phyloP scores from a whole-genome alignment of 2,329 filamentous ascomycete genomes.

The Mycogone perniciosa region DNA sequence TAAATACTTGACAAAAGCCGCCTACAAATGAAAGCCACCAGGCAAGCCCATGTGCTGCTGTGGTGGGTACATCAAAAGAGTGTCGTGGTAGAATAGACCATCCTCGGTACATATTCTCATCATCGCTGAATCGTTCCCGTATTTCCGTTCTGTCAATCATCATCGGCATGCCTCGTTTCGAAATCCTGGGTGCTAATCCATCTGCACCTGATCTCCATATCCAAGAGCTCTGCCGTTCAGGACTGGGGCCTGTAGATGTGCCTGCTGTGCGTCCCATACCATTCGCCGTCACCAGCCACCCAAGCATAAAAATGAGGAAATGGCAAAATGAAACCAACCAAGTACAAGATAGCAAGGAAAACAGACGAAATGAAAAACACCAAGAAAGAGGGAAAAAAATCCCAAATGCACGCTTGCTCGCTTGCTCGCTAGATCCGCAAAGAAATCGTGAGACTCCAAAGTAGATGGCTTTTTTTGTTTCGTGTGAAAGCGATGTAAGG shows the following conservation, averaged over 20 bases:
- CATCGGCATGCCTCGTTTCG: conserved; percentile 7
- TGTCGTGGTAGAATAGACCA: conserved; percentile 3
- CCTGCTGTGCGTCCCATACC: conserved; percentile 10
- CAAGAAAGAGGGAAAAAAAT: neutral
- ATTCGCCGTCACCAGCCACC: conserved; percentile 5
- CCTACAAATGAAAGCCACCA: conserved; percentile 11
- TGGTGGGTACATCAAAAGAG: conserved; percentile 9
- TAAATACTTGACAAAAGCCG: conserved; percentile 9
- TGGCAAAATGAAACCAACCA: neutral
- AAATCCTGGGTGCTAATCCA: conserved; percentile 3
- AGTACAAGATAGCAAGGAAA: neutral
- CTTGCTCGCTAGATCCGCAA: conserved; percentile 32
- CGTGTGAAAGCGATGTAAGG: conserved; percentile 26
- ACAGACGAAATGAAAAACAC: neutral
- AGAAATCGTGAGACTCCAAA: conserved; percentile 26
- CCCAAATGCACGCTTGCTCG: conserved; percentile 21
- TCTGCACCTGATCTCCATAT: conserved; percentile 10
- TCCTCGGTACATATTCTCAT: neutral
- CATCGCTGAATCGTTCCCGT: neutral
- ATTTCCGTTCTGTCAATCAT: conserved; percentile 10
- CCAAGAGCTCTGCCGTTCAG: conserved; percentile 11
- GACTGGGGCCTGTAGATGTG: conserved; percentile 12
- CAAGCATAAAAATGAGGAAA: neutral
- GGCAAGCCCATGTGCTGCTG: conserved; percentile 3
- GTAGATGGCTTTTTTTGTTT: conserved; percentile 18